phyloP scores from a whole-genome alignment of 305 asterid species.

The Fraxinus ornus region DNA sequence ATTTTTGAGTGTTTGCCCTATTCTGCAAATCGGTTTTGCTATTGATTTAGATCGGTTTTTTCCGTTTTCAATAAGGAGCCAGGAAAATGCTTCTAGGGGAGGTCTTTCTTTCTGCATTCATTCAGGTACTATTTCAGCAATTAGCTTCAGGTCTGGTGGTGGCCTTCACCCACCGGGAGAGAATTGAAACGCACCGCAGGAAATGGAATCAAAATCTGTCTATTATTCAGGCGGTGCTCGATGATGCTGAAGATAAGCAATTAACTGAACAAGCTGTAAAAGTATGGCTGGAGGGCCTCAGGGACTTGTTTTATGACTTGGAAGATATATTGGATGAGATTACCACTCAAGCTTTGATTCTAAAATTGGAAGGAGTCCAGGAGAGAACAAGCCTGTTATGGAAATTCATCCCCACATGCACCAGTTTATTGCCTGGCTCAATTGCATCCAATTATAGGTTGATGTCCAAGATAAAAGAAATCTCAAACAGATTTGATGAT shows the following conservation, averaged over 20 bases:
- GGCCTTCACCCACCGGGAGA: constrained; percentile 51
- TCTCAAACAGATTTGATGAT: constrained; percentile 31
- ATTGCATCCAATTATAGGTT: constrained; percentile 35
- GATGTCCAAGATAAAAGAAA: constrained; percentile 42
- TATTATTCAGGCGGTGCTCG: constrained; percentile 42
- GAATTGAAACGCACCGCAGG: constrained; percentile 37
- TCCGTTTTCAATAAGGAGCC: constrained; percentile 12
- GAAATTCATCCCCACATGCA: constrained; percentile 44
- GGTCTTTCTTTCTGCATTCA: constrained; percentile 51
- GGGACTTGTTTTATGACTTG: constrained; percentile 56
- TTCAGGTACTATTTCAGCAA: constrained; percentile 45
- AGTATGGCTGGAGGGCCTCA: constrained; percentile 53
- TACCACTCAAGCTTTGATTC: constrained; percentile 38
- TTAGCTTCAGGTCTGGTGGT: constrained; percentile 34
- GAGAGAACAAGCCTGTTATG: constrained; percentile 28
- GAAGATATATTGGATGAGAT: constrained; percentile 66
- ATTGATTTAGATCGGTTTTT: not conserved
- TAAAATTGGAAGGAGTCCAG: constrained; percentile 28
- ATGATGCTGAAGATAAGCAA: constrained; percentile 64
- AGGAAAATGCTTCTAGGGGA: constrained; percentile 49
- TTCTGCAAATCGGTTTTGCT: constrained; percentile 1
- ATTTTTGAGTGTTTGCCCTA: not conserved
- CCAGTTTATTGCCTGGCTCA: constrained; percentile 36
- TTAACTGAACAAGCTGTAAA: constrained; percentile 33
- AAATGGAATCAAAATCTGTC: constrained; percentile 27